phyloP scores from a whole-genome alignment of 75 land plant species.

The Pseudotsuga menziesii region DNA sequence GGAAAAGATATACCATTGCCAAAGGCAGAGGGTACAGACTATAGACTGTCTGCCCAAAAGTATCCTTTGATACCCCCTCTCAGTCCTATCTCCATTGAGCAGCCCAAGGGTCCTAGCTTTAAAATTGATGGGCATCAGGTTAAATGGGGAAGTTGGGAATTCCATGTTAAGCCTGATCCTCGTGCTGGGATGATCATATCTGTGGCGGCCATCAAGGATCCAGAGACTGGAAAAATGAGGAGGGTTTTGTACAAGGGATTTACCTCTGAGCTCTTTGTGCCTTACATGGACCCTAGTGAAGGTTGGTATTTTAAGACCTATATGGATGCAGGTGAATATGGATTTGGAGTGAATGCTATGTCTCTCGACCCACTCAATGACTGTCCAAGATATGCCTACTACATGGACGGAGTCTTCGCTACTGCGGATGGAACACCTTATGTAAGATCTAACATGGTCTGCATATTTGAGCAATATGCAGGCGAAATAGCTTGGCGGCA shows the following conservation, averaged over 20 bases:
- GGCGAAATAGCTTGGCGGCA: constrained; percentile 91
- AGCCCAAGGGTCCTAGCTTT: constrained; percentile 85
- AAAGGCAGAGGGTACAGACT: constrained; percentile 61
- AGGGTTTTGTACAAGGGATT: constrained; percentile 80
- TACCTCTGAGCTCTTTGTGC: constrained; percentile 84
- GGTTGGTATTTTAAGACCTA: constrained; percentile 94
- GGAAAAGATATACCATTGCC: constrained; percentile 57
- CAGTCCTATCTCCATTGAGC: constrained; percentile 73
- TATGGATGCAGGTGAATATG: constrained; percentile 92
- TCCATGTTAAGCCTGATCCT: constrained; percentile 76
- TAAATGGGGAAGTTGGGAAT: constrained; percentile 88
- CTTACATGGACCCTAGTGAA: constrained; percentile 84
- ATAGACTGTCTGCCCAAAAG: constrained; percentile 30
- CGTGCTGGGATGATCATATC: constrained; percentile 71
- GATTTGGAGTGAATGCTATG: constrained; percentile 68
- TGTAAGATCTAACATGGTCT: constrained; percentile 65
- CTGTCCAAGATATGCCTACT: constrained; percentile 76
- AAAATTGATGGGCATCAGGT: constrained; percentile 49
- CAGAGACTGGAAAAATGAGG: constrained; percentile 45
- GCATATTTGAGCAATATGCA: constrained; percentile 76
- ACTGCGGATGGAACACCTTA: constrained; percentile 66
- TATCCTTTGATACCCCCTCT: constrained; percentile 18
- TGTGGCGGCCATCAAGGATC: constrained; percentile 41
- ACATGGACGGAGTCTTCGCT: constrained; percentile 73
- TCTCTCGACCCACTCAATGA: constrained; percentile 90